Percentiles rank a stretch among this genome's conserved stretches.
phyloP scores from a whole-genome alignment of 805 yeast genomes.

The Torulaspora gathmanii region DNA sequence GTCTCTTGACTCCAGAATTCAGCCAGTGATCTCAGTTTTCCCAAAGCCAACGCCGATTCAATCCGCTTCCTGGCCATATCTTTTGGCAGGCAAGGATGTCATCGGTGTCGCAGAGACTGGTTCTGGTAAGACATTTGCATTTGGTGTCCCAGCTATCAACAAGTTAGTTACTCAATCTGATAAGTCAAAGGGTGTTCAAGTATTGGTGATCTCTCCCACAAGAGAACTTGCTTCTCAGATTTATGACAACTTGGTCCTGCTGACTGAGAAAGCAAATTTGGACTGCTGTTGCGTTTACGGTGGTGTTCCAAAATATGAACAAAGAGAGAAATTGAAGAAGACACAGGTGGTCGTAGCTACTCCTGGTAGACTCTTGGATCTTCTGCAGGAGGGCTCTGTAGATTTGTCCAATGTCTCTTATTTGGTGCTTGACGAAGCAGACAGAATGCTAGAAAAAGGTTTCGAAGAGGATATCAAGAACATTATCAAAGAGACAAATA shows the following conservation, averaged over 20 bases:
- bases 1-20: slow-evolving; percentile 50
- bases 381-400: slow-evolving; percentile 82
- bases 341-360: slow-evolving; percentile 90
- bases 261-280: slow-evolving; percentile 58
- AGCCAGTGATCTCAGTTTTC: slow-evolving; percentile 60
- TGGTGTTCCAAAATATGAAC: slow-evolving; percentile 95
- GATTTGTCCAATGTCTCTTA: slow-evolving; percentile 64
- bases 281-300: slow-evolving; percentile 87
- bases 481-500: slow-evolving; percentile 61
- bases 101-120: slow-evolving; percentile 99
- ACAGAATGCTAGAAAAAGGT: slow-evolving; percentile 97
- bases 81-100: slow-evolving; percentile 74
- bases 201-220: slow-evolving; percentile 89
- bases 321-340: slow-evolving; percentile 59
- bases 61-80: slow-evolving; percentile 89
- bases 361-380: slow-evolving; percentile 94
- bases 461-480: slow-evolving; percentile 92
- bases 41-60: slow-evolving; percentile 95
- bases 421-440: slow-evolving; percentile 94
- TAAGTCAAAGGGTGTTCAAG: slow-evolving; percentile 51
- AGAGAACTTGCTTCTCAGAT: slow-evolving; percentile 96
- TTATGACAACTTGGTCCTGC: slow-evolving; percentile 67
- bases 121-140: slow-evolving; percentile 95
- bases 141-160: slow-evolving; percentile 94
- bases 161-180: slow-evolving; percentile 42